Evolutionary conservation across 2,329 filamentous ascomycete genomes (phyloP).

Genomic region (Fusarium sp.): DNA sequence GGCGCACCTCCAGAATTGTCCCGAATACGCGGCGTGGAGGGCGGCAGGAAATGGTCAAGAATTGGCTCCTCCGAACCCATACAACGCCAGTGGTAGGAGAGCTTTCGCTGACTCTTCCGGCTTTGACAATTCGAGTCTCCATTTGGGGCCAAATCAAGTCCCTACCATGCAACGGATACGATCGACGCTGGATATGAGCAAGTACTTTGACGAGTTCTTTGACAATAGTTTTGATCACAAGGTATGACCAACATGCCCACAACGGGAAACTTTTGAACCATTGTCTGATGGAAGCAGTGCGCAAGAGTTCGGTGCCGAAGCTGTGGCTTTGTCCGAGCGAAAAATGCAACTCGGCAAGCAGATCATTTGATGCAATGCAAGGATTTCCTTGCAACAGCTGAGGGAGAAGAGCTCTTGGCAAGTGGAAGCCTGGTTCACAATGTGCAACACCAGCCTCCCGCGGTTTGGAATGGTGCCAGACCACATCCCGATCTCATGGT

Average conservation of each 20-base stretch:
- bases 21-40: slow-evolving; percentile 10
- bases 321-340: slow-evolving; percentile 9
- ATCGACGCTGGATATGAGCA: slow-evolving; percentile 11
- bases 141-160: slow-evolving; percentile 2
- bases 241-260: slow-evolving; percentile 1
- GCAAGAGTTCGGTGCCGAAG: slow-evolving; percentile 8
- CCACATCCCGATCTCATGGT: slow-evolving; percentile 10
- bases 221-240: slow-evolving; percentile 13
- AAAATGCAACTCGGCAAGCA: slow-evolving; percentile 15
- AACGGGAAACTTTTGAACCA: background rate
- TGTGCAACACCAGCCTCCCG: slow-evolving; percentile 1
- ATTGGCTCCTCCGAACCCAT: slow-evolving; percentile 9
- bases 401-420: slow-evolving; percentile 9
- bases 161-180: slow-evolving; percentile 12
- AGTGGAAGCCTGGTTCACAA: slow-evolving; percentile 10
- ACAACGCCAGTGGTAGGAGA: slow-evolving; percentile 12
- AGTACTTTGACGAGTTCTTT: slow-evolving; percentile 15
- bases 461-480: background rate
- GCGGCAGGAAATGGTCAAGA: slow-evolving; percentile 14
- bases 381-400: slow-evolving; percentile 10
- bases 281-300: slow-evolving; percentile 1
- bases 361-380: slow-evolving; percentile 17
- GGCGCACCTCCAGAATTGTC: slow-evolving; percentile 9
- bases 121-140: slow-evolving; percentile 9
- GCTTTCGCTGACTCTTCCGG: slow-evolving; percentile 9